A percentile compares a stretch with the other conserved stretches of the same genome.
phyloP scores from a whole-genome alignment of 2,329 filamentous ascomycete species.

The Trematosphaeria pertusa region DNA sequence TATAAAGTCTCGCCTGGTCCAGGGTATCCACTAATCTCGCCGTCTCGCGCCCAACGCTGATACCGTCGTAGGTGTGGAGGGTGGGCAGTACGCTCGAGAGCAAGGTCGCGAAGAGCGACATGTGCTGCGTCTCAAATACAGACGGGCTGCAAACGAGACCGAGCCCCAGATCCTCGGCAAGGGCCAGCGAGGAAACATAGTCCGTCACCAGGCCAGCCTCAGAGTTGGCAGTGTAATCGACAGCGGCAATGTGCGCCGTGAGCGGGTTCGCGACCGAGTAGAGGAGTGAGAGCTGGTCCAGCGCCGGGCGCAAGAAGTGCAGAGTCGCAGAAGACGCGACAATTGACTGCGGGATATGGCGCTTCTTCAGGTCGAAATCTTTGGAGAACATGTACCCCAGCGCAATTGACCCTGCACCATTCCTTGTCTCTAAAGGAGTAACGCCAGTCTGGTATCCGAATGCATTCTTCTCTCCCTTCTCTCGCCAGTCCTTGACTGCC shows the following conservation, averaged over 20 bases:
- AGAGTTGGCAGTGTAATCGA: conserved; percentile 76
- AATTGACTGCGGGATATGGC: conserved; percentile 89
- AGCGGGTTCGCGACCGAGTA: conserved; percentile 93
- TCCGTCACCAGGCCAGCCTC: conserved; percentile 80
- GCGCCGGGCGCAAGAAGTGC: conserved; percentile 76
- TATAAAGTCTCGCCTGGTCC: conserved; percentile 72
- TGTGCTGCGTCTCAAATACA: conserved; percentile 92
- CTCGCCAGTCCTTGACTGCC: conserved; percentile 80
- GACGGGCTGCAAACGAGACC: conserved; percentile 85
- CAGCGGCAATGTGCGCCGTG: conserved; percentile 88
- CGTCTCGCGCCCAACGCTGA: conserved; percentile 82
- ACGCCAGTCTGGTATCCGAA: conserved; percentile 82
- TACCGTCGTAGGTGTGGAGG: conserved; percentile 86
- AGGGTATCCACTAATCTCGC: conserved; percentile 83
- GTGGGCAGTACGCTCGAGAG: conserved; percentile 81
- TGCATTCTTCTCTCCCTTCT: conserved; percentile 74
- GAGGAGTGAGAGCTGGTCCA: conserved; percentile 90
- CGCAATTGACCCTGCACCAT: conserved; percentile 88
- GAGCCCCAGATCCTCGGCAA: conserved; percentile 89
- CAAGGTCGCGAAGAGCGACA: conserved; percentile 86
- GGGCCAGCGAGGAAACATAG: conserved; percentile 79
- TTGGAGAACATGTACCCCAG: conserved; percentile 97
- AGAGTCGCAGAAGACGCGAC: conserved; percentile 85
- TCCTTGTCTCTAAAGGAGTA: conserved; percentile 81
- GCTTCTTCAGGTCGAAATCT: conserved; percentile 91